Base-by-base conservation (phyloP, 225 moss, liverwort and hornwort species). In the Pleurozium schreberi region DNA sequence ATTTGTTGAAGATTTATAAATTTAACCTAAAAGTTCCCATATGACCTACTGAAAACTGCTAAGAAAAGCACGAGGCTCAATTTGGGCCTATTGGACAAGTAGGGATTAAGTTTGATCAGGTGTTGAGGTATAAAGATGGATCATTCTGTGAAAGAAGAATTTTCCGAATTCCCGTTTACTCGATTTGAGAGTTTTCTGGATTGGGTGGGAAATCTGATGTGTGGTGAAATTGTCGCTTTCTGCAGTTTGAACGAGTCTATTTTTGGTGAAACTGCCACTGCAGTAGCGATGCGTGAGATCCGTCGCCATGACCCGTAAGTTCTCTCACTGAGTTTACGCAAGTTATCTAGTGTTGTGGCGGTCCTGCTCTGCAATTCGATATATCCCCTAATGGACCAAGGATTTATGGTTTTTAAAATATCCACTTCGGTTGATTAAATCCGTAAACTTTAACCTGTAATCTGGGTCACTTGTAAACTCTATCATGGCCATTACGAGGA, bases 201-300 rank as follows among this genome's bases (percentile, higher is more conserved):
- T 52, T 79, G 86, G 52, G 78, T 80, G 49, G 68, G 68, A 34
- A 62, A 79, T 76, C 40, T 89, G 85, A 89, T 10, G 65, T 71
- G 27, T 67, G 62, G 80, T 55, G 78, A 75, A 69, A 34, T 62
- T 34, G 58, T 82, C 57, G 53, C 85, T 69, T 76, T 80, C 45
- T 93, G 93, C 95, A 98, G 98, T 93, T 91, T 99, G 78, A 99
- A 97, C 68, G 99, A 97, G 85, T 99, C 99, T 80, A 63, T 97
- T 85, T 99, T 99, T 91, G 99, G 99, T 87, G 99, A 99, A 93
- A 97, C 99, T 64, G 96, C 97, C 9, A 99, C 99, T 69, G 99
- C 95, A 65, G 96, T 97, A 86, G 99, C 99, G 69, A 96, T 96
- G 95, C 97, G 95, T 88, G 99, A 99, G 94, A 99, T 99, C 81